Evolutionary conservation across 306 rosid genomes (phyloP), one percentile per base, ranked within the genome.

Genomic region (Cicer arietinum): DNA sequence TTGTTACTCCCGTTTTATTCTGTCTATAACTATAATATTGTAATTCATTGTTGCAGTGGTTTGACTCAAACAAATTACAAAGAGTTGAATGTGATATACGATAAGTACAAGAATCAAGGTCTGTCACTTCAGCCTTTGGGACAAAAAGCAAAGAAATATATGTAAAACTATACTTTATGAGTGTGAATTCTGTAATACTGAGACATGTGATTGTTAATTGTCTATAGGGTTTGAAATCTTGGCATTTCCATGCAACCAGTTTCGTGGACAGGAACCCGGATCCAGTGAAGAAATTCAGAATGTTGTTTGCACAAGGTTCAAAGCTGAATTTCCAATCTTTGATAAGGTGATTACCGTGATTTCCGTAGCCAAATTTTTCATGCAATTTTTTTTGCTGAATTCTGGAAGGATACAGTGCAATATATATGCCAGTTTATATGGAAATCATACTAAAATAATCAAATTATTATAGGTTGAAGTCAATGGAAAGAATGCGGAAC

Each of bases 161-260:
- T 53, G 51, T 63, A 59, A 58, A 58, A 30, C 14, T 47, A 12
- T 78, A 43, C 12, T 50, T 64, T 42, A 46, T 35, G 53, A 54
- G 63, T 66, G 16, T 58, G 43, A 50, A 59, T 70, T 78, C 67
- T 71, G 5, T 56, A 50, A 43, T 14, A 52, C 46, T 40, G 10
- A 48, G n/a, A 50, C 69, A 58, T 14, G 8, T 58, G 20, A 52
- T 58, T 50, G 10, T 64, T 46, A 59, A 7, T 79, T 56, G 45
- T 72, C 65, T 65, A 46, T 54, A 93, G 98, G 89, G 67, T 72
- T 93, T 60, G 96, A 90, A 85, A 93, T 93, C 78, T 88, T 90
- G 93, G 98, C 98, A 70, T 93, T 93, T 88, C 98, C 98, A 71
- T 93, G 98, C 93, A 93, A 93, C 81, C 98, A 93, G 82, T 90